A percentile compares a stretch with the other conserved stretches of the same genome.
Conservation (phyloP, 1,284 basidiomycete species). For the Tetrapyrgos nigripes region DNA sequence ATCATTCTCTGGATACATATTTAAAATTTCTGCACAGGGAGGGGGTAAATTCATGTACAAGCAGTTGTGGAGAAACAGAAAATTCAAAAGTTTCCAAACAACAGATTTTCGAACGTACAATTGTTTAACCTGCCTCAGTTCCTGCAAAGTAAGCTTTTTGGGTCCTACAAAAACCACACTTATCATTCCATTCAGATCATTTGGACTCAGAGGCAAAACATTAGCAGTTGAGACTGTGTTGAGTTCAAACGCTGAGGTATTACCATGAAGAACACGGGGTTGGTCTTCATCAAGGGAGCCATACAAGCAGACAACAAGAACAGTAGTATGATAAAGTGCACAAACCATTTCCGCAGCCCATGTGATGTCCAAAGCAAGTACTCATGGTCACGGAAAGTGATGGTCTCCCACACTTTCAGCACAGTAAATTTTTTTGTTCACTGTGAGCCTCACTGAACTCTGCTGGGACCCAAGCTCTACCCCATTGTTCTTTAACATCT, state of each 20-base stretch:
- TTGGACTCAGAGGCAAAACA: too few species aligned
- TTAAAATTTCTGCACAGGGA: constrained; percentile 18
- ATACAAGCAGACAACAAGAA: constrained; percentile 21
- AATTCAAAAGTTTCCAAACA: not conserved
- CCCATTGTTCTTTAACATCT: too few species aligned
- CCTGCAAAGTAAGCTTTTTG: constrained; percentile 13
- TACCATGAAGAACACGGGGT: constrained; percentile 14
- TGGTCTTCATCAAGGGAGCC: too few species aligned
- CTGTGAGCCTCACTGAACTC: too few species aligned
- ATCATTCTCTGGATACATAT: constrained; percentile 21
- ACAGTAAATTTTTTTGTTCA: too few species aligned
- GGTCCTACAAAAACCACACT: too few species aligned
- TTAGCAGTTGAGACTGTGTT: too few species aligned
- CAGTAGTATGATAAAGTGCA: constrained; percentile 20
- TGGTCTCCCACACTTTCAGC: too few species aligned
- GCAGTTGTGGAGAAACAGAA: not conserved
- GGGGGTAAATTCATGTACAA: not conserved
- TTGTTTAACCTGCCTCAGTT: constrained; percentile 7
- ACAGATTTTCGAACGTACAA: constrained; percentile 11
- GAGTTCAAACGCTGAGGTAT: not conserved
- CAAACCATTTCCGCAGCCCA: constrained; percentile 27
- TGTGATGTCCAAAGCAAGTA: too few species aligned
- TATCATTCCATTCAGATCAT: too few species aligned
- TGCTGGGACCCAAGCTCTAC: too few species aligned
- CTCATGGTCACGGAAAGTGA: too few species aligned